Evolutionary conservation across 768 basidiomycete genomes (phyloP).

Genomic region (Cytidiella melzeri): DNA sequence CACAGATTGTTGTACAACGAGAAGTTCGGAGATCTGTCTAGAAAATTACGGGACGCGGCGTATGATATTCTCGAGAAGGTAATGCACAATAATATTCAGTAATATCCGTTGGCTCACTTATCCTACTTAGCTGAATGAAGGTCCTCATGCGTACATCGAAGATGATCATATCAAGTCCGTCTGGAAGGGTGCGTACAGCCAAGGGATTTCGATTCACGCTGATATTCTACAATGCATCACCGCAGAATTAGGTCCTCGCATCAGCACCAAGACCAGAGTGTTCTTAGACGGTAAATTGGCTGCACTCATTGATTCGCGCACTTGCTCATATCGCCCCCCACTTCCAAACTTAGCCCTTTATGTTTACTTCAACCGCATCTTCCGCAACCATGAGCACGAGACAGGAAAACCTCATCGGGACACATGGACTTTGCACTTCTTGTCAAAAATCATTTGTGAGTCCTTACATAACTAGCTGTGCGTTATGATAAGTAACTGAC

Average conservation of each 20-base stretch:
- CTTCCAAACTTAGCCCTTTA: no score
- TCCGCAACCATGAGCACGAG: slow-evolving; percentile 10
- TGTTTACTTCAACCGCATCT: slow-evolving; percentile 15
- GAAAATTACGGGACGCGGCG: background rate
- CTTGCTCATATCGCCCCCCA: background rate
- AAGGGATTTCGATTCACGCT: background rate
- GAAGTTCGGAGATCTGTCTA: background rate
- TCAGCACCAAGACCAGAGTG: slow-evolving; percentile 7
- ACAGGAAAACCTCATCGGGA: slow-evolving; percentile 3
- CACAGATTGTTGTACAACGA: no score
- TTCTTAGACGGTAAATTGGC: slow-evolving; percentile 9
- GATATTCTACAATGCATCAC: background rate
- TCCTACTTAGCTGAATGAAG: slow-evolving; percentile 6
- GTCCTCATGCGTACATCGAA: slow-evolving; percentile 11
- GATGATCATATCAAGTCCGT: slow-evolving; percentile 8
- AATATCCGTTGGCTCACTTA: background rate
- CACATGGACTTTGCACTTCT: slow-evolving; percentile 11
- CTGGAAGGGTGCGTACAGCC: slow-evolving; percentile 5
- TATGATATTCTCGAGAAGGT: slow-evolving; percentile 2
- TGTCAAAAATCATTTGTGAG: slow-evolving; percentile 12
- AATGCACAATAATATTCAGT: background rate
- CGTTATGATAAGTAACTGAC: no score
- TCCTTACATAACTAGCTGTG: no score
- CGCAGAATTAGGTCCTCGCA: slow-evolving; percentile 6
- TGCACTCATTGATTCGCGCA: background rate